Conservation (phyloP, 495 filamentous ascomycete genomes). For the Aspergillus asperescens region DNA sequence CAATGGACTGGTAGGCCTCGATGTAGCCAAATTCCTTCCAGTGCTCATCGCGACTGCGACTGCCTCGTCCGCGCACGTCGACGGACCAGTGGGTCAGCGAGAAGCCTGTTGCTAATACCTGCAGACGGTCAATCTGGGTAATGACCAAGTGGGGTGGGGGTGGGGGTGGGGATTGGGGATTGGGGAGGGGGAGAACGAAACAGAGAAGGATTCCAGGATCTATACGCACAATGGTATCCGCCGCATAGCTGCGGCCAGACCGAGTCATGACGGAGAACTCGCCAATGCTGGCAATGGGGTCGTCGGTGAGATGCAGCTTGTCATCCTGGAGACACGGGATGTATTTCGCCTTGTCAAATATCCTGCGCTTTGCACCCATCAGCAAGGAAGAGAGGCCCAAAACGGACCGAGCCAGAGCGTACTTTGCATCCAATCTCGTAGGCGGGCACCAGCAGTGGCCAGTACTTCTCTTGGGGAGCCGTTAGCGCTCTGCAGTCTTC, state of each 20-base stretch:
- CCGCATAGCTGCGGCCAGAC: background rate
- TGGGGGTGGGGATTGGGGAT: background rate
- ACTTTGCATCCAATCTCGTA: conserved; percentile 11
- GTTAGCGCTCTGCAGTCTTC: too few species aligned
- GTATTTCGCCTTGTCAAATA: too few species aligned
- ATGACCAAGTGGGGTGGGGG: too few species aligned
- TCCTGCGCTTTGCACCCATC: too few species aligned
- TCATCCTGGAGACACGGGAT: conserved; percentile 2
- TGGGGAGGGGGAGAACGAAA: background rate
- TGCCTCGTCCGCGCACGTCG: background rate
- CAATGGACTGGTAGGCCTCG: conserved; percentile 13
- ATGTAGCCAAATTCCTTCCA: conserved; percentile 11
- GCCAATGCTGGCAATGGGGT: background rate
- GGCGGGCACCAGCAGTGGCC: conserved; percentile 1
- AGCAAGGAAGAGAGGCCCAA: too few species aligned
- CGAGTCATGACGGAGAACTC: background rate
- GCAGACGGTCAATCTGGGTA: background rate
- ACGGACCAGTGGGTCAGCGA: conserved; percentile 10
- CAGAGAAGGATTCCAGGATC: background rate
- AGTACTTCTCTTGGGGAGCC: background rate
- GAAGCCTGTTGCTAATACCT: conserved; percentile 16
- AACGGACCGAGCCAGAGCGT: background rate
- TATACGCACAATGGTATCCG: conserved; percentile 7
- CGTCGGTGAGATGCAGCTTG: conserved; percentile 2
- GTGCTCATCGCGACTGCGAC: conserved; percentile 4